Base-by-base conservation (phyloP, 805 yeast genomes). In the Wickerhamomyces tratensis region DNA sequence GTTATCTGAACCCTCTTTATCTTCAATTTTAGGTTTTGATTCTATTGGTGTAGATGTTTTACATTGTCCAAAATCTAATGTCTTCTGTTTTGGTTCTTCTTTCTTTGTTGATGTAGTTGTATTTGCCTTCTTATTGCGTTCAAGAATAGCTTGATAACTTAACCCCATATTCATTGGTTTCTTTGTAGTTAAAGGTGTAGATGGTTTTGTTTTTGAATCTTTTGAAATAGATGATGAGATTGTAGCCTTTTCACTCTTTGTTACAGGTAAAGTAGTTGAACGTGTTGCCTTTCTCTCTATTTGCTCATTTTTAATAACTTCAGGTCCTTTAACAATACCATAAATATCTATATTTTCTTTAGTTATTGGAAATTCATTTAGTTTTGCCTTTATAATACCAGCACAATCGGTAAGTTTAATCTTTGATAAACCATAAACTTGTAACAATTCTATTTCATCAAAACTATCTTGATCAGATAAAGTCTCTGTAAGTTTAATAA, bases 361-460 rank as follows among this genome's bases (percentile, higher is more conserved):
- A 9, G 48, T 43, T 6, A 46, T 35, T 6, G 33, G 39, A 35
- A 41, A 43, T 15, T 37, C 27, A n/a, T 37, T 47, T 6, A 53
- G 5, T 11, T 49, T 49, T 1, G 39, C 26, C 15, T 45, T 43
- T 2, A 41, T 37, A 38, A 43, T 39, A 6, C 43, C 46, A 1
- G 51, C 36, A 9, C 48, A 44, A 39, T 52, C 56, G 35, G 51
- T 46, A 1, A 47, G 38, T 6, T 46, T 47, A 35, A 52, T 46
- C 42, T 41, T 3, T 51, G 47, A 33, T 33, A 73, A 46, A 26
- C 72, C 47, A 50, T 71, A 72, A 0, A 72, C 62, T 39, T 64
- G 71, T 7, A 71, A 54, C 4, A 67, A 51, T 11, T 50, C 44
- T 0, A 72, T 49, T 2, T 46, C 39, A 6, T 55, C 63, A 44